Evolutionary conservation across 805 yeast genomes (phyloP).

Genomic region (Cephaloascus albidus): DNA sequence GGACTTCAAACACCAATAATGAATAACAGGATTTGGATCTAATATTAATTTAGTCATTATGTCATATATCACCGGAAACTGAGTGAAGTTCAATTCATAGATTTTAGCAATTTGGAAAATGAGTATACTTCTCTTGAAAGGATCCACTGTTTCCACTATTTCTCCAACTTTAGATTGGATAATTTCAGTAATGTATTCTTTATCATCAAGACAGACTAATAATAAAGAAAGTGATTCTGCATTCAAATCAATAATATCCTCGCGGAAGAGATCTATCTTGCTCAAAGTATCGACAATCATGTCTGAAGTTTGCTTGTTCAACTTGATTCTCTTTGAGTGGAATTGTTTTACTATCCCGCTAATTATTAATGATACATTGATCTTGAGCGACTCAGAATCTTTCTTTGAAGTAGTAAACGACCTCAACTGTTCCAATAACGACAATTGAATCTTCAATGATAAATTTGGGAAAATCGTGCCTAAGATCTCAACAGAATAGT

Average conservation of each 20-base stretch:
- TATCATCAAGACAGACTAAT: slow-evolving; percentile 12
- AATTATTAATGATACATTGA: slow-evolving; percentile 4
- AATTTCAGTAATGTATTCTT: slow-evolving; percentile 21
- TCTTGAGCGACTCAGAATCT: slow-evolving; percentile 19
- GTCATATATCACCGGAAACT: slow-evolving; percentile 35
- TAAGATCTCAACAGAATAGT: slow-evolving; percentile 70
- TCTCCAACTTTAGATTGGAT: slow-evolving; percentile 49
- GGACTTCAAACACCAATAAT: slow-evolving; percentile 61
- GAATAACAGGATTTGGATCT: slow-evolving; percentile 85
- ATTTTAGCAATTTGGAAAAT: slow-evolving; percentile 20
- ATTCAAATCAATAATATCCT: slow-evolving; percentile 14
- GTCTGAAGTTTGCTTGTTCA: not conserved
- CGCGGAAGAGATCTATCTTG: slow-evolving; percentile 1
- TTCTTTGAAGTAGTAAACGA: slow-evolving; percentile 31
- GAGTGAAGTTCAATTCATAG: slow-evolving; percentile 15
- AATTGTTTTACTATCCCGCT: not conserved
- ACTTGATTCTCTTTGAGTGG: not conserved
- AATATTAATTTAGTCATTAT: slow-evolving; percentile 49
- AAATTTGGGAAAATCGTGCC: slow-evolving; percentile 61
- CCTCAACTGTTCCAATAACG: slow-evolving; percentile 75
- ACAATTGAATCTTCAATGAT: slow-evolving; percentile 72
- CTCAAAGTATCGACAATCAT: not conserved
- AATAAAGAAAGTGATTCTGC: slow-evolving; percentile 20
- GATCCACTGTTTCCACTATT: slow-evolving; percentile 57
- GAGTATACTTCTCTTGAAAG: slow-evolving; percentile 43